Evolutionary conservation across 768 basidiomycete genomes (phyloP).

Genomic region (Xerocomellus amylosporus): DNA sequence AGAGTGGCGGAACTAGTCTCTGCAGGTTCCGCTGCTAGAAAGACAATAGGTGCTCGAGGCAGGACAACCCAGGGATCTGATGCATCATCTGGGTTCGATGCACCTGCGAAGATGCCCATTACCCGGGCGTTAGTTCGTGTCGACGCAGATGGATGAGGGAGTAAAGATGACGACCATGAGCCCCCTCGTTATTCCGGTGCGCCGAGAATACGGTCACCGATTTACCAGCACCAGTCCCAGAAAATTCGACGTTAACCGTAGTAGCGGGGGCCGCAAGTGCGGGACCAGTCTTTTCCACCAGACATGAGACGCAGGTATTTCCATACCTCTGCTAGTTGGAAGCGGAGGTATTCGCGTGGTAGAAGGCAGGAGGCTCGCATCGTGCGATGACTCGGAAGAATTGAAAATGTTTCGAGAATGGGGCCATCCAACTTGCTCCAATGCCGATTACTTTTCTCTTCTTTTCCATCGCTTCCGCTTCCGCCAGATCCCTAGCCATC

Average conservation of each 20-base stretch:
- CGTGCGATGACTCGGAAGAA: constrained; percentile 34
- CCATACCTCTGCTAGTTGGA: constrained; percentile 26
- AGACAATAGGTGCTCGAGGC: constrained; percentile 37
- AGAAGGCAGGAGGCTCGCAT: constrained; percentile 10
- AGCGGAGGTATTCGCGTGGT: constrained; percentile 26
- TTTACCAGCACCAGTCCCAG: constrained; percentile 61
- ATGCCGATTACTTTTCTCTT: constrained; percentile 32
- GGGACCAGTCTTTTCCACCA: constrained; percentile 78
- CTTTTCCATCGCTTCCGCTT: constrained; percentile 42
- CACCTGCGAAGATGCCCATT: constrained; percentile 93
- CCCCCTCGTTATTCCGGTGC: constrained; percentile 22
- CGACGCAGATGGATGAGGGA: constrained; percentile 11
- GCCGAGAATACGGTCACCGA: constrained; percentile 45
- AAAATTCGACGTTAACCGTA: constrained; percentile 96
- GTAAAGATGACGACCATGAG: constrained; percentile 7
- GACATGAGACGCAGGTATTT: constrained; percentile 35
- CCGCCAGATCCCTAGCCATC: constrained; percentile 58
- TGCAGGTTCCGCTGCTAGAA: constrained; percentile 21
- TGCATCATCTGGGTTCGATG: constrained; percentile 45
- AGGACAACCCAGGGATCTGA: constrained; percentile 76
- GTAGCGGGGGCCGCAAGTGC: constrained; percentile 85
- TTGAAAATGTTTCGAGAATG: constrained; percentile 80
- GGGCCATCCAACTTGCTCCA: constrained; percentile 74
- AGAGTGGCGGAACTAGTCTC: constrained; percentile 11
- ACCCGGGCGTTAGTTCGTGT: constrained; percentile 36